A percentile compares a stretch with the other conserved stretches of the same genome.
Conservation (phyloP, 2,329 filamentous ascomycete species). For the Colletotrichum sp. region DNA sequence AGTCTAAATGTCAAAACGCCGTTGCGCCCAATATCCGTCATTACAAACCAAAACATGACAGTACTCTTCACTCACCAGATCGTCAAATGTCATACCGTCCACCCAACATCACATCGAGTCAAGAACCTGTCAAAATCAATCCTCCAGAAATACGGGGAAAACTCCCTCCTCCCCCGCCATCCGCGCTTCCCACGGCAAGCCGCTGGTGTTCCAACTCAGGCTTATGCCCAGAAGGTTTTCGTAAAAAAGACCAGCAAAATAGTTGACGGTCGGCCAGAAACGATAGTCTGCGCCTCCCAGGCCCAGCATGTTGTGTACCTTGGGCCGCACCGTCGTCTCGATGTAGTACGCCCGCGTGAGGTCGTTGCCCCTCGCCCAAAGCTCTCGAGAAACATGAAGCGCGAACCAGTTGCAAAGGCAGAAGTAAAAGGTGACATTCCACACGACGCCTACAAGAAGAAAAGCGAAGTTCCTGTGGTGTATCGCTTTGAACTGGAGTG, state of each 20-base stretch:
- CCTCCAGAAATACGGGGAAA: background rate
- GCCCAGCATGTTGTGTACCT: background rate
- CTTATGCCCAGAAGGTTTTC: background rate
- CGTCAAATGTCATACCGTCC: background rate
- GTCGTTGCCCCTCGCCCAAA: constrained; percentile 7
- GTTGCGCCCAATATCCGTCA: background rate
- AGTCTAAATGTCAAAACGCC: background rate
- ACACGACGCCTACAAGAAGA: background rate
- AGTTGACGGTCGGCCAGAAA: background rate
- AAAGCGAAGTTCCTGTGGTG: background rate
- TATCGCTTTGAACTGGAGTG: background rate
- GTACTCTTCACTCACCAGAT: background rate
- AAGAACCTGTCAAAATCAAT: background rate
- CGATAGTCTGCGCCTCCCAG: background rate
- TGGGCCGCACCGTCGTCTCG: background rate
- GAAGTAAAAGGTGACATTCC: background rate
- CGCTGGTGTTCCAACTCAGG: background rate
- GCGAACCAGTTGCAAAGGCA: background rate
- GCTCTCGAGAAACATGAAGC: background rate
- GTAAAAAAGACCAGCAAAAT: background rate
- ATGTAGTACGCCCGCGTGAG: constrained; percentile 5
- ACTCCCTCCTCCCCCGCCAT: background rate
- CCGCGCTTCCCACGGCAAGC: constrained; percentile 4
- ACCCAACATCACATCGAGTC: background rate
- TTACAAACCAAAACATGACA: background rate